Percentiles rank a stretch among this genome's conserved stretches.
These are phyloP conservation scores for Curvularia eragrostidis DNA, from an alignment of 2,329 filamentous ascomycete species.

Conservation along the genomic window DNA sequence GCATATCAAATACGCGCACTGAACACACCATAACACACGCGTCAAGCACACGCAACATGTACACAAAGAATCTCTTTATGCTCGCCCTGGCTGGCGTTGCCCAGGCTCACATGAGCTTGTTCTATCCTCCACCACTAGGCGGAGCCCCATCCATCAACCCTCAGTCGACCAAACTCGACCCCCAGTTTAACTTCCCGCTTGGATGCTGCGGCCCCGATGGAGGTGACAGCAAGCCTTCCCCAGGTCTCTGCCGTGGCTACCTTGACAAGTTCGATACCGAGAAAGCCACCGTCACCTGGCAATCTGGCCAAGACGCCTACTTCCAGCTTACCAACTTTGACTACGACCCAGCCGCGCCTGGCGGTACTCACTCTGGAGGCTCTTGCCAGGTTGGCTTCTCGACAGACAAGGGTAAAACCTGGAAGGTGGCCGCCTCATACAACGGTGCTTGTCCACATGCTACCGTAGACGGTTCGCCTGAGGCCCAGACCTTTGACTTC, in stretches of 20 bases:
- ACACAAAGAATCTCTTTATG: slow-evolving; percentile 33
- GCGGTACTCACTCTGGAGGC: slow-evolving; percentile 56
- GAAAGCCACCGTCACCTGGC: slow-evolving; percentile 54
- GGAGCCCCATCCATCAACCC: slow-evolving; percentile 54
- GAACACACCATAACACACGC: too few species aligned
- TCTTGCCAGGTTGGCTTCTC: slow-evolving; percentile 57
- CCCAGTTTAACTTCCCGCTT: slow-evolving; percentile 53
- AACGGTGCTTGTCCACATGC: slow-evolving; percentile 58
- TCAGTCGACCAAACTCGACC: slow-evolving; percentile 27
- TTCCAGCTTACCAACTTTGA: slow-evolving; percentile 50
- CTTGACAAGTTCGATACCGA: slow-evolving; percentile 53
- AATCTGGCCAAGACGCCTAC: slow-evolving; percentile 51
- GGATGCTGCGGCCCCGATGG: slow-evolving; percentile 54
- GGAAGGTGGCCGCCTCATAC: slow-evolving; percentile 55
- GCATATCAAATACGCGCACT: too few species aligned
- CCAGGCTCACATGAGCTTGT: slow-evolving; percentile 53
- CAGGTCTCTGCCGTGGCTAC: slow-evolving; percentile 54
- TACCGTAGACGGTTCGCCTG: slow-evolving; percentile 46
- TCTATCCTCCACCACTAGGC: slow-evolving; percentile 54
- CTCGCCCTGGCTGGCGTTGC: slow-evolving; percentile 40
- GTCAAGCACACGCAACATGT: slow-evolving; percentile 35
- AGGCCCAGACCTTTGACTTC: slow-evolving; percentile 55
- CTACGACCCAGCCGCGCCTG: slow-evolving; percentile 34
- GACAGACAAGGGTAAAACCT: slow-evolving; percentile 53
- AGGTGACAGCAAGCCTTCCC: slow-evolving; percentile 39